Base-by-base conservation (phyloP, 2,329 filamentous ascomycete genomes). In the Trichoderma sp. region DNA sequence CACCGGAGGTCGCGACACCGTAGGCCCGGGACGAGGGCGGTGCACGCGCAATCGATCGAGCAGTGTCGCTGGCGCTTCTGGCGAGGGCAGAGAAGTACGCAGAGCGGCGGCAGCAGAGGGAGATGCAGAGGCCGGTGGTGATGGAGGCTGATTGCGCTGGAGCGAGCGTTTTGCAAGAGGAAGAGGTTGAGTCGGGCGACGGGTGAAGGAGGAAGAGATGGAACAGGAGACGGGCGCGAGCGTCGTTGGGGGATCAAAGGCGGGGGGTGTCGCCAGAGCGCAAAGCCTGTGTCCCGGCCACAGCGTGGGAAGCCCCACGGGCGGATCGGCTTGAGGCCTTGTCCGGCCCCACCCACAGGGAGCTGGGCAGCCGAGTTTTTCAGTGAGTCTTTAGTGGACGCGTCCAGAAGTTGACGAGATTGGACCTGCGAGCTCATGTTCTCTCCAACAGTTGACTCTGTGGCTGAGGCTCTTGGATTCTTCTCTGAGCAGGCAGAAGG, bases 311-410 rank as follows among this genome's bases (percentile, higher is more conserved):
- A 55, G 69, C 69, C 69, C 69, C 61, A 72, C 71, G 70, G 70
- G 71, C 68, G 71, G 68, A 72, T 72, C 71, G 71, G 71, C 71
- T 66, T 70, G 70, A 63, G 47, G 65, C 65, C 57, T 68, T 61
- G 65, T 68, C 70, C 62, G 59, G 68, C 66, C 53, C 71, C 71
- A 71, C 71, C 60, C 61, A 56, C 65, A 63, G 65, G 65, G 68
- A 52, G 62, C 61, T 68, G 66, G 24, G 27, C 61, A 69, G 61
- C 40, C 63, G 61, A 62, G 52, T 68, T 64, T 49, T 66, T 58
- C 61, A 64, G 62, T 31, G 47, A 49, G 52, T 24, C 27, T 31
- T 55, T 27, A 55, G 52, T 55, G 52, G 24, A 4, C 47, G 47
- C 47, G 47, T 49, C 47, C 47, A 49, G n/a, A 21, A 13, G 47